Evolutionary conservation across 352 stramenopile genomes (phyloP), one percentile per base, ranked within the genome.

Genomic region (Pythium utonaiense): DNA sequence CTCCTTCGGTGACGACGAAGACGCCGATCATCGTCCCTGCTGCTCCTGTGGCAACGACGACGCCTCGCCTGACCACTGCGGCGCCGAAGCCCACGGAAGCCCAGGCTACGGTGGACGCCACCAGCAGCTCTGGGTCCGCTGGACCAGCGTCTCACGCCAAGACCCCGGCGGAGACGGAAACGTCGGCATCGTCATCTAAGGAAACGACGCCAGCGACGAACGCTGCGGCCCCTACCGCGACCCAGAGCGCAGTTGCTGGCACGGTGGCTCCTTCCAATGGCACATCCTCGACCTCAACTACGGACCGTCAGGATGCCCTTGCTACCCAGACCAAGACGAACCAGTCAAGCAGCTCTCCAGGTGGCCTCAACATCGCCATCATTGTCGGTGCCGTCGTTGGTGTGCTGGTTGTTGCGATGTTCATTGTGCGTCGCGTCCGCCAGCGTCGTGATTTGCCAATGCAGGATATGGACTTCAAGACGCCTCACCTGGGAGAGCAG

Each of bases 291-390:
- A 31, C 30, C 0, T 3, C 40, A 6, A 14, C 62, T 14, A 64
- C 42, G 3, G 57, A 64, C 6, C 9, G 22, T 0, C 62, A 70
- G 42, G 44, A 65, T n/a, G 62, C 62, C 1, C 36, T 70, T 25
- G 19, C 30, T 17, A 36, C 56, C 24, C 51, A 65, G 6, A 50
- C 19, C 50, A 58, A 56, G 44, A 24, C 50, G 3, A 5, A 31
- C 6, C 36, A 27, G 6, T 2, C 7, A 19, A 68, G 53, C 8
- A 41, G 51, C 1, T 81, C 77, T 0, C 72, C 73, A 0, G 31
- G 60, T 16, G 57, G 66, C 33, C 52, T 85, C 16, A 86, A 80
- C 51, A 66, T 86, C 27, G 70, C 60, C 1, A 71, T 91, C 45
- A 69, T 89, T 28, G 53, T 66, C 49, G 77, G 59, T 2, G 76